Conservation (phyloP, 2,329 filamentous ascomycete genomes). For the Penicillium sp. region DNA sequence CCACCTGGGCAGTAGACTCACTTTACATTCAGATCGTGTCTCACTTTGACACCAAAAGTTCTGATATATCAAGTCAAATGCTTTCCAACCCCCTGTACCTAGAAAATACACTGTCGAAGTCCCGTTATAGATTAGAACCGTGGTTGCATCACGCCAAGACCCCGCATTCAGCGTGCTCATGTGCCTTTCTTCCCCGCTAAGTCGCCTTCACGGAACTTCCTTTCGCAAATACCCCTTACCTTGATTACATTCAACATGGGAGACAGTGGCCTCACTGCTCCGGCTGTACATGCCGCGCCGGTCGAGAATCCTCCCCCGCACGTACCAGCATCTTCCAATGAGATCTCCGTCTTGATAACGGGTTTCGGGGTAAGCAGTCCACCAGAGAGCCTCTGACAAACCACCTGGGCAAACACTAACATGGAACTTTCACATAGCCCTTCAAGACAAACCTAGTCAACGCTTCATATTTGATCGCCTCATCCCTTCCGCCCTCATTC, state of each 20-base stretch:
- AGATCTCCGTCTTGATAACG: slow-evolving; percentile 39
- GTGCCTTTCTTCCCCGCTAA: slow-evolving; percentile 3
- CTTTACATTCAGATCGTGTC: no score
- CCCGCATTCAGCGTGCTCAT: slow-evolving; percentile 18
- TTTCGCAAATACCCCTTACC: slow-evolving; percentile 1
- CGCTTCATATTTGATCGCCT: slow-evolving; percentile 78
- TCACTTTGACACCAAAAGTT: no score
- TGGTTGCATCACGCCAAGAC: slow-evolving; percentile 10
- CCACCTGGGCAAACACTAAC: slow-evolving; percentile 7
- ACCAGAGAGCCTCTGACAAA: background rate
- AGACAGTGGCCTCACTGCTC: slow-evolving; percentile 31
- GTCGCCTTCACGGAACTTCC: background rate
- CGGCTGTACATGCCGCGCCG: slow-evolving; percentile 14
- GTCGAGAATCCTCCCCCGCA: slow-evolving; percentile 15
- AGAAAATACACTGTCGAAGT: no score
- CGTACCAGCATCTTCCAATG: slow-evolving; percentile 21
- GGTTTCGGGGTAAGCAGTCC: slow-evolving; percentile 39
- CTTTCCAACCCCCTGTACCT: no score
- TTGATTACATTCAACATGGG: slow-evolving; percentile 29
- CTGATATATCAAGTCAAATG: background rate
- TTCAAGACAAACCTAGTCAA: slow-evolving; percentile 76
- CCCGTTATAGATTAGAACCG: background rate
- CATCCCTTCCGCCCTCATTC: slow-evolving; percentile 66
- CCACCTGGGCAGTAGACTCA: no score
- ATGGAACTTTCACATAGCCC: slow-evolving; percentile 54